Base-by-base conservation (phyloP, 225 moss, liverwort and hornwort species). In the Anthoceros angustus region DNA sequence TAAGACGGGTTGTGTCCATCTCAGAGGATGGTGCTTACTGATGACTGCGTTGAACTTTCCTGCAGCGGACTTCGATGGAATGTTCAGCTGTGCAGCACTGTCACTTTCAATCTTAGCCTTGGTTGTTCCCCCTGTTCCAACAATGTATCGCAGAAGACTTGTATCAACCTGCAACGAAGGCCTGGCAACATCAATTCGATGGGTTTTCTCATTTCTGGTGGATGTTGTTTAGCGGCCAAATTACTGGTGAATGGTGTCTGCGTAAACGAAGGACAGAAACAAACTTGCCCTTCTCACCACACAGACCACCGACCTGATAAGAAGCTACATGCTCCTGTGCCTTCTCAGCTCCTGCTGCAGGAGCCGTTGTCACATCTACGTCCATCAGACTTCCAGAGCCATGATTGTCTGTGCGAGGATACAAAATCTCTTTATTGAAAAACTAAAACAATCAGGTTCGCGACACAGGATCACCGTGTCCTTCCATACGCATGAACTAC, bases 71-170 rank as follows among this genome's bases (percentile, higher is more conserved):
- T 55, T 43, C 11, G 74, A 77, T 10, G 88, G 90, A 68, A 91
- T 79, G 21, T 63, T 66, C 25, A 95, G 72, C 41, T 72, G 77
- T 55, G 80, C 90, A 50, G 78, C 80, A 62, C 73, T 75, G 2
- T 80, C 79, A 39, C 64, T 76, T 62, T 95, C 85, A 65, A 95
- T 77, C 74, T 75, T 88, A 61, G 72, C 71, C 75, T 78, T 91
- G 61, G 77, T 69, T 42, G 69, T 72, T 46, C 66, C 91, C 87
- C 86, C 85, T 76, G 77, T 91, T 20, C 88, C 94, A 71, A 78
- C 41, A 40, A 95, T 76, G 67, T 83, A 90, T 24, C 72, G 62
- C 43, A 95, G 62, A n/a, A 95, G 74, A 70, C 72, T 65, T 68
- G 69, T 61, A 66, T 81, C 80, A 11, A 81, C 77, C 63, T 81